Conservation (phyloP, 768 basidiomycete genomes). For the Mycena alexandri region DNA sequence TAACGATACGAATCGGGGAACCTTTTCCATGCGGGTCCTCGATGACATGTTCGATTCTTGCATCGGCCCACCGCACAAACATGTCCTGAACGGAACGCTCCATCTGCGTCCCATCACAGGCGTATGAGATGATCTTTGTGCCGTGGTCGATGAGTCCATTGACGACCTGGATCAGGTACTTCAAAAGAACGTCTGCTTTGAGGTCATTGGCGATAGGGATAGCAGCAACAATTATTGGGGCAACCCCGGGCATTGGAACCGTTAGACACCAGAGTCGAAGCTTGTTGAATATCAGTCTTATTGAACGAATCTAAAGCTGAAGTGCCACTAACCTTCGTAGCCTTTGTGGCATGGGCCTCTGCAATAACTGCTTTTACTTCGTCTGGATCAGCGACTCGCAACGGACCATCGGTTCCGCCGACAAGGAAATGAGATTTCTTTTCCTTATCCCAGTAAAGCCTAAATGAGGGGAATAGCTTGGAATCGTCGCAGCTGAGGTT, state of each 20-base stretch:
- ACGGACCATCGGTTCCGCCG: conserved; percentile 43
- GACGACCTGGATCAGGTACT: too few species aligned
- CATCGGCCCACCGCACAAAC: background rate
- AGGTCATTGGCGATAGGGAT: conserved; percentile 41
- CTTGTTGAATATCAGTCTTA: too few species aligned
- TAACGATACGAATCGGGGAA: background rate
- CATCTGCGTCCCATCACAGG: conserved; percentile 52
- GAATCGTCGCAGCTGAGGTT: conserved; percentile 53
- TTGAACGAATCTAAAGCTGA: background rate
- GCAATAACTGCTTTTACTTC: conserved; percentile 31
- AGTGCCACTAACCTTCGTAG: conserved; percentile 41
- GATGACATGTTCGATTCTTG: background rate
- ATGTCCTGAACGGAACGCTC: conserved; percentile 40
- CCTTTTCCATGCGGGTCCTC: background rate
- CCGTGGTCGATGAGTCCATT: too few species aligned
- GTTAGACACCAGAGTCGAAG: conserved; percentile 48
- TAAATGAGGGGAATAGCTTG: conserved; percentile 44
- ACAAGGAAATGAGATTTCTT: conserved; percentile 41
- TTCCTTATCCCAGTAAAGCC: conserved; percentile 42
- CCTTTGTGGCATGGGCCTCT: conserved; percentile 30
- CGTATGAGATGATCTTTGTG: conserved; percentile 35
- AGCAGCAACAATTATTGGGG: conserved; percentile 49
- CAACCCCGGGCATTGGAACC: conserved; percentile 46
- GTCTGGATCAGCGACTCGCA: conserved; percentile 43
- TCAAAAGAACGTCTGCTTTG: conserved; percentile 5